Base-by-base conservation (phyloP, 2,329 filamentous ascomycete genomes). In the Fusarium clavum region DNA sequence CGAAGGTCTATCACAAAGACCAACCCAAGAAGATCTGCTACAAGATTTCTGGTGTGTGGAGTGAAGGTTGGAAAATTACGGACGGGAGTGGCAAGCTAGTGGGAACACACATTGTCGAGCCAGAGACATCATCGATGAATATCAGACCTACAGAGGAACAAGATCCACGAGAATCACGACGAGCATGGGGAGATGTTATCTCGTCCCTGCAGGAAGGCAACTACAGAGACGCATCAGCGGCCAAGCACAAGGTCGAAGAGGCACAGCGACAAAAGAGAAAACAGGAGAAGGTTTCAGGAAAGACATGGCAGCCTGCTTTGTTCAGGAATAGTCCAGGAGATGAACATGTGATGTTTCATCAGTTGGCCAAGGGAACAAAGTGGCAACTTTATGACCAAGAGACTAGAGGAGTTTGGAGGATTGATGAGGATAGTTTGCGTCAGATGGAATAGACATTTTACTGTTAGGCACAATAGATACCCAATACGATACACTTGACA, bases 191-290 rank as follows among this genome's bases (percentile, higher is more conserved):
- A 32, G 91, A 91, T 67, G 94, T 97, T 5, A 90, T 92, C 0
- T 84, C 86, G 5, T 92, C 90, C 25, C 91, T 97, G 61, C 80
- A 84, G n/a, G 85, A 84, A 62, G 92, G 92, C 25, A 91, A 97
- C 75, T 91, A 95, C 86, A 89, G 94, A 59, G 83, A 84, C 8
- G 92, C 91, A 0, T 87, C 88, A 0, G 79, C 80, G 1, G 91
- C 94, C 76, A 97, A 97, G 82, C 88, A 87, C 10, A 89, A 90
- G 76, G 92, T 97, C 60, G 94, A 97, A 79, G 91, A 94, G 75
- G 88, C 89, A 29, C 94, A 97, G 81, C 86, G 94, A 16, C 88
- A 91, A 64, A 84, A 95, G 83, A 87, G 94, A 64, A 88, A 87
- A 73, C 81, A 86, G 57, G 93, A 96, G 78, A 87, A 87, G 71